phyloP scores from a whole-genome alignment of 768 basidiomycete genomes.

The Tephrocybe sp. region DNA sequence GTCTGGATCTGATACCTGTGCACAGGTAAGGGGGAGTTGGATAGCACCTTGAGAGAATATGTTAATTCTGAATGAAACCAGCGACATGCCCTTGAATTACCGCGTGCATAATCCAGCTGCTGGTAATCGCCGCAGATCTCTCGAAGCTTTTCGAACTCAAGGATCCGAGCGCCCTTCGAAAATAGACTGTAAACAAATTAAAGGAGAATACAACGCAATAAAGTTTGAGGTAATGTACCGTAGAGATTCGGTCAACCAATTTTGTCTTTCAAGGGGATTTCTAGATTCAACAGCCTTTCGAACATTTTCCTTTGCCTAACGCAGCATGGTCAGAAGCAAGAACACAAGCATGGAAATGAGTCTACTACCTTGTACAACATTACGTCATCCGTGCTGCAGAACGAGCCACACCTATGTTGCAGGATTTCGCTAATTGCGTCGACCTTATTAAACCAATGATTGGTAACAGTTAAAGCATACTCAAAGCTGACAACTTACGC shows the following conservation, averaged over 20 bases:
- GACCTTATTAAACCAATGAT: conserved; percentile 51
- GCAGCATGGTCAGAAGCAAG: not conserved
- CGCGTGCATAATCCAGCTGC: conserved; percentile 78
- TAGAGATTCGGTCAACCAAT: conserved; percentile 82
- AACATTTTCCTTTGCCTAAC: conserved; percentile 88
- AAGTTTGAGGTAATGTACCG: conserved; percentile 54
- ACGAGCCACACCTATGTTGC: conserved; percentile 93
- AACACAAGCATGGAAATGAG: not conserved
- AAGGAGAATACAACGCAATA: not conserved
- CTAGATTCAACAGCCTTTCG: conserved; percentile 84
- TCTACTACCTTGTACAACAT: conserved; percentile 86
- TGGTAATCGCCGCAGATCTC: conserved; percentile 92
- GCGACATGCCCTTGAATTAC: conserved; percentile 30
- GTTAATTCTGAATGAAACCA: not conserved
- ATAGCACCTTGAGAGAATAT: conserved; percentile 60
- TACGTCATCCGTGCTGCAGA: conserved; percentile 98
- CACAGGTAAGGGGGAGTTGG: conserved; percentile 82
- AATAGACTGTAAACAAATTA: conserved; percentile 58
- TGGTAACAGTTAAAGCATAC: not conserved
- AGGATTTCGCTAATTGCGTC: conserved; percentile 95
- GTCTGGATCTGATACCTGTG: conserved; percentile 73
- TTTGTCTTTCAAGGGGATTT: conserved; percentile 70
- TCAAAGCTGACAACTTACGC: conserved; percentile 48
- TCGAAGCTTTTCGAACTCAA: conserved; percentile 80
- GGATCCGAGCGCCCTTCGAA: conserved; percentile 79